Base-by-base conservation (phyloP, 768 basidiomycete species). In the Boletus fagicola region DNA sequence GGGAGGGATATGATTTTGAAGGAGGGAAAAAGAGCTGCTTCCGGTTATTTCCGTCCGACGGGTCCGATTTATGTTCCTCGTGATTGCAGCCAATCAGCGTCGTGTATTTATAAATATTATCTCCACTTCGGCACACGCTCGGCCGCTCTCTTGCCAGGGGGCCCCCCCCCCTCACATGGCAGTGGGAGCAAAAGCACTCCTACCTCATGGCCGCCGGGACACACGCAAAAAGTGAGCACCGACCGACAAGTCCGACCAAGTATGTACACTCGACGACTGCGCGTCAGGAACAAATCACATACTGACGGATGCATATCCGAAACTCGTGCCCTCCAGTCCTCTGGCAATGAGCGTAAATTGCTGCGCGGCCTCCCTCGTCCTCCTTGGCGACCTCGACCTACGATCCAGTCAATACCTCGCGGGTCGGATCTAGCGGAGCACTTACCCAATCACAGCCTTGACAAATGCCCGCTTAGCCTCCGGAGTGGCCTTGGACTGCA, bases 291-390 rank as follows among this genome's bases (percentile, higher is more conserved):
- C 26, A 7, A 28, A 39, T 71, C 59, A 83, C 80, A 83, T 82
- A 36, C 78, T 77, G 51, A 84, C 76, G 5, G 86, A 84, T 2
- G 91, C 84, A 70, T 89, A 92, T 9, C 93, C 93, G 71, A 94
- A 95, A 58, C 83, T 86, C 10, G 92, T 88, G 9, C 88, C 90
- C 62, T 92, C 91, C 55, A 94, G 71, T 3, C 93, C 93, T 65
- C 93, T 75, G 12, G 92, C 88, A 20, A 96, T 81, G 0, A 96
- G 78, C 1, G 88, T 87, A 70, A 96, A 94, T 60, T 95, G 90
- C 62, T 93, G 86, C 12, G 92, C 86, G 0, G 93, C 92, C 39
- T 94, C 92, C 60, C 88, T 77, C 36, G 86, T 92, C 62, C 79
- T 80, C 67, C 86, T 88, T 3, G 84, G 74, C 18, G 88, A 88